phyloP scores from a whole-genome alignment of 345 rosid species.

The Brassica nigra region DNA sequence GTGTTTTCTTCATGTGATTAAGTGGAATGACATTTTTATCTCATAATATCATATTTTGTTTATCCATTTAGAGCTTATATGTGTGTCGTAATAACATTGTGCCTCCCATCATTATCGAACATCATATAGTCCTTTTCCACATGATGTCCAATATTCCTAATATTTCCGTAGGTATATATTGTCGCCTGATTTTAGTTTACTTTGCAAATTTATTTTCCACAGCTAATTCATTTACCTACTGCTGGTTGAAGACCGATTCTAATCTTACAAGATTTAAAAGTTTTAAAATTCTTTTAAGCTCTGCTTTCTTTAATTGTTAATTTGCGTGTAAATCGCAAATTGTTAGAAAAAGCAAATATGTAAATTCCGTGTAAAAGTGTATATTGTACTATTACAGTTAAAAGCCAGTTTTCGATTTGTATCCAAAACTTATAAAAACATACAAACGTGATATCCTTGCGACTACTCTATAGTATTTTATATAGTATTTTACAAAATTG shows the following conservation, averaged over 20 bases:
- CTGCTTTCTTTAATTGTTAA: not conserved
- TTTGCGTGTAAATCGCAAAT: not conserved
- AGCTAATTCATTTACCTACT: too few species aligned
- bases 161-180: constrained; percentile 18
- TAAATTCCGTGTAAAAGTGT: too few species aligned
- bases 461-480: too few species aligned
- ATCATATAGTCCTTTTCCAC: not conserved
- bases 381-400: not conserved
- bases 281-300: too few species aligned
- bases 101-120: not conserved
- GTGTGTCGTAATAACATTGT: not conserved
- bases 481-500: too few species aligned
- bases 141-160: constrained; percentile 18
- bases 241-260: not conserved
- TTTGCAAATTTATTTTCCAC: not conserved
- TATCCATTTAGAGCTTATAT: not conserved
- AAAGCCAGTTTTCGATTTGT: not conserved
- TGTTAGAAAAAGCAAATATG: not conserved
- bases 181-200: constrained; percentile 2
- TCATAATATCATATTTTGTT: too few species aligned
- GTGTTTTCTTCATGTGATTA: not conserved
- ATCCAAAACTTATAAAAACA: not conserved
- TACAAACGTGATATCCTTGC: not conserved
- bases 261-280: too few species aligned
- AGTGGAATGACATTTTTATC: not conserved